Percentiles rank a stretch among this genome's conserved stretches.
These are phyloP conservation scores for Globisporangium ultimum DNA, from an alignment of 352 stramenopile genomes.

Conservation along the genomic window DNA sequence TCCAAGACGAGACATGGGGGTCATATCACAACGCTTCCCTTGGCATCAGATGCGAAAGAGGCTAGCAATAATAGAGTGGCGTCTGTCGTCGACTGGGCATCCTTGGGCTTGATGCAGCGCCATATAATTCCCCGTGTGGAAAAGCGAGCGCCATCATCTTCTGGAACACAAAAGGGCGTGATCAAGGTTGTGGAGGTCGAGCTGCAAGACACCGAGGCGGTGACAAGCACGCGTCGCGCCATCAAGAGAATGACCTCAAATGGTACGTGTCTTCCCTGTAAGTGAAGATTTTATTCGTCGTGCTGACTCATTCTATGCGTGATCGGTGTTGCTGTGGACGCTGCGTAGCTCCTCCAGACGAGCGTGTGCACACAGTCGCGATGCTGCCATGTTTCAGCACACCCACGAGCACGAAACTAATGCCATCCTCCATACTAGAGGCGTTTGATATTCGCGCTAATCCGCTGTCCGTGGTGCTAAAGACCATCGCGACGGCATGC, in stretches of 20 bases:
- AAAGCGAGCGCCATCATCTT: constrained; percentile 4
- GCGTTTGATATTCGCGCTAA: constrained; percentile 14
- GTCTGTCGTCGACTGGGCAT: constrained; percentile 12
- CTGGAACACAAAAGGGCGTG: constrained; percentile 5
- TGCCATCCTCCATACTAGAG: not conserved
- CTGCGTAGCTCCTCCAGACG: constrained; percentile 6
- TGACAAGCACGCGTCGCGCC: constrained; percentile 4
- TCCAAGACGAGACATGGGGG: constrained; percentile 43
- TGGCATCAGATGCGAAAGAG: constrained; percentile 2
- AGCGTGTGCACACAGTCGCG: constrained; percentile 8
- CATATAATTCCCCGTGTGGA: not conserved
- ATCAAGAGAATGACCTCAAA: constrained; percentile 7
- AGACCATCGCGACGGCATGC: constrained; percentile 3
- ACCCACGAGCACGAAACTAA: not conserved
- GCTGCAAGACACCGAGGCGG: constrained; percentile 14
- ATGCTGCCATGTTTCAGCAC: constrained; percentile 5
- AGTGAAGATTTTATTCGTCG: too few species aligned
- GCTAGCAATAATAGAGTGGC: constrained; percentile 1
- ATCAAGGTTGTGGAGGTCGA: constrained; percentile 41
- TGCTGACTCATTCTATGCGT: not conserved
- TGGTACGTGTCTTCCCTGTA: not conserved
- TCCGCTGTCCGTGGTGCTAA: constrained; percentile 12
- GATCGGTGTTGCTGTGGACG: not conserved
- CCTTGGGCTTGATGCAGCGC: not conserved
- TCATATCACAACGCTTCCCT: constrained; percentile 28